Conservation (phyloP, 2,329 filamentous ascomycete genomes). For the Colletotrichum tanaceti region DNA sequence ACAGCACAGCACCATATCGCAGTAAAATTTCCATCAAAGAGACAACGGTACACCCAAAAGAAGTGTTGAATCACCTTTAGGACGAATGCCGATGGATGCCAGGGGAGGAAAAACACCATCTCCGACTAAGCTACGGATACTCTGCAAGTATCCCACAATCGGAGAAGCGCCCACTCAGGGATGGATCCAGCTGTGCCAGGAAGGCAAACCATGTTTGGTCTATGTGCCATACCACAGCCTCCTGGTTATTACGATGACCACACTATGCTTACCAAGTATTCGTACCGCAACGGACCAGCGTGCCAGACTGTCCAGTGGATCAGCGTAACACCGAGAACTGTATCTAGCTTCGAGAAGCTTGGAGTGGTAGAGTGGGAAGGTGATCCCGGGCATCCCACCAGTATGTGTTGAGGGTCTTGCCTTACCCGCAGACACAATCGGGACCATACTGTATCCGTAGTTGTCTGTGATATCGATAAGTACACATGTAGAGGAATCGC, state of each 20-base stretch:
- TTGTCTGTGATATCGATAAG: slow-evolving; percentile 23
- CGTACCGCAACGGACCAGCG: background rate
- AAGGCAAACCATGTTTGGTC: slow-evolving; percentile 13
- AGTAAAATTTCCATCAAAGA: background rate
- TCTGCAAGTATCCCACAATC: no score
- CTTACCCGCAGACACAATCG: slow-evolving; percentile 16
- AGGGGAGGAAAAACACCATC: no score
- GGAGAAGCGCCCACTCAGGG: background rate
- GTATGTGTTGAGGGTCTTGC: slow-evolving; percentile 8
- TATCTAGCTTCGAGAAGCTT: slow-evolving; percentile 35
- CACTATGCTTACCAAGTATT: background rate
- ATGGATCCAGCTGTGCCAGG: slow-evolving; percentile 12
- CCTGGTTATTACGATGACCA: background rate
- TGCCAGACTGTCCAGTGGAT: slow-evolving; percentile 8
- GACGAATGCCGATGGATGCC: background rate
- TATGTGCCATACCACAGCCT: background rate
- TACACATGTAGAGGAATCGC: slow-evolving; percentile 15
- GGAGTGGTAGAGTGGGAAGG: slow-evolving; percentile 29
- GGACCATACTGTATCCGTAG: slow-evolving; percentile 1
- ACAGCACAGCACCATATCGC: background rate
- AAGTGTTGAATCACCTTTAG: background rate
- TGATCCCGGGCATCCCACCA: slow-evolving; percentile 11
- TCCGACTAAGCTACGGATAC: no score
- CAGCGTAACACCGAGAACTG: slow-evolving; percentile 22
- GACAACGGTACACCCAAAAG: background rate